Conservation (phyloP, 2,329 filamentous ascomycete species). For the Diaporthe australafricana region DNA sequence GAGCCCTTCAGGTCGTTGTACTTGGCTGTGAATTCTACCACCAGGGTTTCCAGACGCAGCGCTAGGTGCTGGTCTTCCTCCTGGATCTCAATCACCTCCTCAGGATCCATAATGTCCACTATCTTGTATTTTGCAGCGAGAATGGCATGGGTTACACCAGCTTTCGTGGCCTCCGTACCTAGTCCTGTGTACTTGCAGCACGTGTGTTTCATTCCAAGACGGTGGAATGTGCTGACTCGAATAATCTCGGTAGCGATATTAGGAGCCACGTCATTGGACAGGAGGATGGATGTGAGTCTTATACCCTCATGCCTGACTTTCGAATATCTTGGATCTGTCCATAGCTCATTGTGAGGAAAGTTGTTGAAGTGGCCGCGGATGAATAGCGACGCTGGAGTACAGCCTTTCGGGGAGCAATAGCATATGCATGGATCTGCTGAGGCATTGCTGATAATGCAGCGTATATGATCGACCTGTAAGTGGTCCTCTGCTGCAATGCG, state of each 20-base stretch:
- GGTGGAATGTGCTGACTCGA: background rate
- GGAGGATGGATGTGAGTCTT: background rate
- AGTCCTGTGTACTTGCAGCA: background rate
- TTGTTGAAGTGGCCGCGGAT: background rate
- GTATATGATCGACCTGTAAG: background rate
- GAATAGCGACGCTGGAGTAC: background rate
- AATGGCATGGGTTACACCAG: background rate
- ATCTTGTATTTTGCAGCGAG: background rate
- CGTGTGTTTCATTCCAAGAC: background rate
- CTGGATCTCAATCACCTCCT: background rate
- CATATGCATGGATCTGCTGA: background rate
- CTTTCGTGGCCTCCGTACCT: rapidly evolving
- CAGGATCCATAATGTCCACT: background rate
- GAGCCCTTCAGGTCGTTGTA: background rate
- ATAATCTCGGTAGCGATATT: background rate
- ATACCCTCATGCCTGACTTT: background rate
- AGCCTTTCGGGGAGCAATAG: background rate
- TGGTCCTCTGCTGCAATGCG: background rate
- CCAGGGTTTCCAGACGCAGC: background rate
- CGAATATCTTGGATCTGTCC: background rate
- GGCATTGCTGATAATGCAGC: background rate
- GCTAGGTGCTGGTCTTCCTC: background rate
- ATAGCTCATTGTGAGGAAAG: background rate
- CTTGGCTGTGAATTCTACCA: background rate
- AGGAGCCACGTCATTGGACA: background rate